Base-by-base conservation (phyloP, 1,139 yeast genomes). In the Kurtzmaniella quercitrusa region DNA sequence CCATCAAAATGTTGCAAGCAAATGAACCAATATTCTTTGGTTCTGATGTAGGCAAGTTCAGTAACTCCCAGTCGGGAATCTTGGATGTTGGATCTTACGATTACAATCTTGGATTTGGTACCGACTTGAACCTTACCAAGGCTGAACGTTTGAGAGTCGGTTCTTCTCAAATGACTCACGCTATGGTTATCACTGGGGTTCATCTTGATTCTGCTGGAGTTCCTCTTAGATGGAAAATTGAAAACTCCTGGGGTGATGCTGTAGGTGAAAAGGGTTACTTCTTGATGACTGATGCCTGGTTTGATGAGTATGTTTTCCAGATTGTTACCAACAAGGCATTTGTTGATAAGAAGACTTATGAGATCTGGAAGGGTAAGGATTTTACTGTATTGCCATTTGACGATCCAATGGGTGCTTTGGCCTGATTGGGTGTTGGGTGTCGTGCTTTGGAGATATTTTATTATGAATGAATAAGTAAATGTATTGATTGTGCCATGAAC, bases 371-470 rank as follows among this genome's bases (percentile, higher is more conserved):
- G 63, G 62, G 68, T 40, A 73, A 76, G 51, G 71, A 77, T 34
- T 83, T 78, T 48, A 70, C 68, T 45, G 76, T 75, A 10, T 72
- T 87, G 46, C 94, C 94, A 39, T 82, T 81, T 46, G 86, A 85
- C 73, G 95, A 87, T 58, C 95, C 95, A 41, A 83, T 88, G 86
- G 95, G 95, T 42, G 85, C 94, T 2, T 70, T 87, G 48, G 95
- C 95, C 29, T 68, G 53, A 44, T 14, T 16, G 15, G 3, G 23
- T 21, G 23, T n/a, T n/a, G n/a, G n/a, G n/a, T n/a, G n/a, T n/a
- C n/a, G n/a, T n/a, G n/a, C 4, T 21, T 21, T 4, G 23, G 23
- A 21, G 23, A 21, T 8, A 21, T 21, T 21, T 21, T 21, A 21
- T 21, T 21, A 21, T 21, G 23, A 21, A 21, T 21, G 8, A 21